These are phyloP conservation scores for Daldinia caldariorum DNA, from an alignment of 495 filamentous ascomycete genomes.

Conservation along the genomic window DNA sequence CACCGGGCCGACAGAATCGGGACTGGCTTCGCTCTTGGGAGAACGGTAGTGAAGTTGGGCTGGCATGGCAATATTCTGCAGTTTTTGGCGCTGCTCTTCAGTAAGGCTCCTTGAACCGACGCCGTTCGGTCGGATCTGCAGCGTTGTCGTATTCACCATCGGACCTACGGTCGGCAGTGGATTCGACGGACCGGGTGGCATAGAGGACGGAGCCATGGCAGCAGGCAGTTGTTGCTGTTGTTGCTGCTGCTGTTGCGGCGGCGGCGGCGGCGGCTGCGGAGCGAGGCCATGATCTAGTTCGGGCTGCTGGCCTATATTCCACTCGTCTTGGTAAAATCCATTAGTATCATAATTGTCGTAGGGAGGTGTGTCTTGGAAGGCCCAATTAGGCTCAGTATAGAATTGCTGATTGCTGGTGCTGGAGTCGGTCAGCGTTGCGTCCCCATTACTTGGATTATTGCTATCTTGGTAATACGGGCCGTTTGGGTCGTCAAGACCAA, in stretches of 20 bases:
- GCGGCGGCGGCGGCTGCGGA: constrained; percentile 26
- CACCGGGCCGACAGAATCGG: constrained; percentile 56
- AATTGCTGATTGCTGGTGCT: constrained; percentile 46
- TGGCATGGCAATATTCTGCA: constrained; percentile 67
- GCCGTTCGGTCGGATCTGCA: constrained; percentile 35
- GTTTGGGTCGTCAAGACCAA: constrained; percentile 47
- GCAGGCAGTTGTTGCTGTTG: constrained; percentile 27
- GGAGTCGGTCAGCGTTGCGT: constrained; percentile 44
- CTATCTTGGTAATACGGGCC: constrained; percentile 45
- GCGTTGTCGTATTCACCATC: constrained; percentile 22
- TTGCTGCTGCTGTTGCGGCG: neutral
- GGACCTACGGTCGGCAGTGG: constrained; percentile 31
- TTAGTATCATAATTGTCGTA: constrained; percentile 53
- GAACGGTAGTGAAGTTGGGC: constrained; percentile 63
- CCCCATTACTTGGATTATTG: constrained; percentile 43
- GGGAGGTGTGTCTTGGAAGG: constrained; percentile 57
- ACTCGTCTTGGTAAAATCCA: constrained; percentile 47
- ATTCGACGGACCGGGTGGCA: constrained; percentile 29
- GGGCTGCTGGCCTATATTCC: constrained; percentile 44
- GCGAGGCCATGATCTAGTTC: constrained; percentile 41
- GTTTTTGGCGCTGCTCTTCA: constrained; percentile 62
- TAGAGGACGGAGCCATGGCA: constrained; percentile 32
- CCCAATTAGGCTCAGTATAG: constrained; percentile 52
- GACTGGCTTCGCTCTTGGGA: constrained; percentile 61
- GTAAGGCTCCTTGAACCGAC: constrained; percentile 42